phyloP scores from a whole-genome alignment of 305 asterid species.

The Ilex paraguariensis region DNA sequence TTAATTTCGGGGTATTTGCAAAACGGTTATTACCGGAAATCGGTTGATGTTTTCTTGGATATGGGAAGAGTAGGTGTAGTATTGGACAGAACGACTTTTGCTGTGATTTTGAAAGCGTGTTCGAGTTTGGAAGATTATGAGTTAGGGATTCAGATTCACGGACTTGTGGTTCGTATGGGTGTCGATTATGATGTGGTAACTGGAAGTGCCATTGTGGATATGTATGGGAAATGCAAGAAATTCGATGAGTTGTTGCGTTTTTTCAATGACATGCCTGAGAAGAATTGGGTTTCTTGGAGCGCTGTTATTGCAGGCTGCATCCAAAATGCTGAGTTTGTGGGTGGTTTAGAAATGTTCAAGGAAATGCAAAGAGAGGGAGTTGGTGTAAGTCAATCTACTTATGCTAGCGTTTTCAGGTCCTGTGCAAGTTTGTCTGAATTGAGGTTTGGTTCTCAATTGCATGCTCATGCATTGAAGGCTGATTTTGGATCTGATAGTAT shows the following conservation, averaged over 20 bases:
- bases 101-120: constrained; percentile 65
- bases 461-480: constrained; percentile 67
- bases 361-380: constrained; percentile 66
- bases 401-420: constrained; percentile 77
- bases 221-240: constrained; percentile 87
- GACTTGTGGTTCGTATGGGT: constrained; percentile 49
- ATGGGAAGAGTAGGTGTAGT: constrained; percentile 59
- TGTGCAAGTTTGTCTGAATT: constrained; percentile 58
- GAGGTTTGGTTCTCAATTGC: constrained; percentile 65
- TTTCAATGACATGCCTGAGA: constrained; percentile 55
- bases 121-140: constrained; percentile 38
- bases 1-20: constrained; percentile 75
- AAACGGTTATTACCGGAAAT: constrained; percentile 35
- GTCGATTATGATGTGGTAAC: constrained; percentile 60
- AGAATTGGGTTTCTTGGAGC: constrained; percentile 86
- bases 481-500: constrained; percentile 56
- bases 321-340: constrained; percentile 46
- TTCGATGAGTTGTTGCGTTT: constrained; percentile 41
- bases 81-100: constrained; percentile 61
- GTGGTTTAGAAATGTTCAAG: constrained; percentile 56
- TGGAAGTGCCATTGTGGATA: constrained; percentile 71
- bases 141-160: constrained; percentile 74
- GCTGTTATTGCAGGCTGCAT: constrained; percentile 75
- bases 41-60: constrained; percentile 42
- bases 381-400: constrained; percentile 73